Base-by-base conservation (phyloP, 257 asterid species). In the Scutellaria galericulata region DNA sequence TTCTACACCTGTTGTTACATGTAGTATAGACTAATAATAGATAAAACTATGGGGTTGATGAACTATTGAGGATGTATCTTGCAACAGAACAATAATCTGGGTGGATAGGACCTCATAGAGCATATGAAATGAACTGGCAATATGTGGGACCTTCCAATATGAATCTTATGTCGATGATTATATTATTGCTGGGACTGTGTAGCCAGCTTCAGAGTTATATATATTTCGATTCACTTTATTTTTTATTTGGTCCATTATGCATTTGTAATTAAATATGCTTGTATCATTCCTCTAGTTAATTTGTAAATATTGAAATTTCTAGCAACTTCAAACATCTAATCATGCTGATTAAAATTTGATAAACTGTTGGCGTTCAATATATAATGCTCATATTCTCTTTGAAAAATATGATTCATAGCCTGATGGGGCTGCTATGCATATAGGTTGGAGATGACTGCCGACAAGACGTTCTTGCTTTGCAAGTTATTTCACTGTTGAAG, bases 401-500 rank as follows among this genome's bases (percentile, higher is more conserved):
- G 9, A 54, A 55, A 8, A 54, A 12, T 74, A 37, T 62, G 68
- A 54, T 70, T 41, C 64, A n/a, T 71, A 54, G 71, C 83, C 83
- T 71, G 80, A 65, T 72, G 51, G 51, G 35, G 64, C 76, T 83
- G 80, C 1, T 77, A 40, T 77, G 57, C 53, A 54, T 56, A 40
- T 81, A 95, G 99, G 98, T 95, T 74, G 99, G 99, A 75, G 99
- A 95, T 90, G 99, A 95, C 73, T 95, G 99, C 77, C 89, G 99
- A 45, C 98, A 95, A 82, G 99, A 95, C 57, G 97, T 95, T 70
- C 96, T 95, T 77, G 98, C 99, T 64, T 82, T 95, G 80, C 99
- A 95, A 88, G 99, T 95, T 52, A 95, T 95, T 84, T 90, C 98
- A 66, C 99, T 95, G 79, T 76, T 95, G 75, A 95, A 86, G 89